These are phyloP conservation scores for Daldinia concentrica DNA, from an alignment of 495 filamentous ascomycete genomes.

Conservation along the genomic window DNA sequence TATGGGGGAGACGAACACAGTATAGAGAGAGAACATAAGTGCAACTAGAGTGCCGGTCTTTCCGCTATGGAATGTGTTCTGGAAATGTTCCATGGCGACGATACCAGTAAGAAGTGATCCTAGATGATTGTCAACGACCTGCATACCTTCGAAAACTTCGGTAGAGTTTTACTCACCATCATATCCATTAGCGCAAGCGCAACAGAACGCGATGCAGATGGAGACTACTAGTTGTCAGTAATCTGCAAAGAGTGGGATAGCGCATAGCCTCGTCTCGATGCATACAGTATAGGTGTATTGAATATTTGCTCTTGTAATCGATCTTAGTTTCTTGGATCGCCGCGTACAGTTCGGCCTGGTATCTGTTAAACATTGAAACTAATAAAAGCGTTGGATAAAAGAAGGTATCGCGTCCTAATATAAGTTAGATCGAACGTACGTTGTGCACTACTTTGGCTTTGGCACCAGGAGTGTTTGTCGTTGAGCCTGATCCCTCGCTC, in stretches of 20 bases:
- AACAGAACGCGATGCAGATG: conserved; percentile 58
- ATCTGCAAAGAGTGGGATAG: not conserved
- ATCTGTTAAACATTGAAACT: conserved; percentile 16
- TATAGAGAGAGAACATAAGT: conserved; percentile 59
- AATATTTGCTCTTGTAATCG: conserved; percentile 62
- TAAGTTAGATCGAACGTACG: conserved; percentile 49
- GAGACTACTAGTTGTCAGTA: conserved; percentile 41
- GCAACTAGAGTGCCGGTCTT: conserved; percentile 50
- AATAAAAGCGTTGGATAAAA: not conserved
- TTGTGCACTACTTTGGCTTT: conserved; percentile 62
- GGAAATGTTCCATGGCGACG: conserved; percentile 54
- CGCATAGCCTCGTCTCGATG: not conserved
- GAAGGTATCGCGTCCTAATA: not conserved
- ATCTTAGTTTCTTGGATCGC: conserved; percentile 66
- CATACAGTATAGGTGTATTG: conserved; percentile 65
- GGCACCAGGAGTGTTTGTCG: conserved; percentile 50
- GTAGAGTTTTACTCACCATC: conserved; percentile 46
- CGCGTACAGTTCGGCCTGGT: conserved; percentile 65
- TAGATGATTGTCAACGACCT: conserved; percentile 24
- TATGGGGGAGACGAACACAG: conserved; percentile 50
- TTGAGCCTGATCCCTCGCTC: conserved; percentile 47
- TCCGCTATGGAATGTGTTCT: conserved; percentile 49
- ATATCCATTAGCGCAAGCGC: conserved; percentile 63
- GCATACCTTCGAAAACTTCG: not conserved
- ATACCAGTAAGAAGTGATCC: conserved; percentile 58